These are phyloP conservation scores for Dactylella cylindrospora DNA, from an alignment of 2,329 filamentous ascomycete genomes.

Conservation along the genomic window DNA sequence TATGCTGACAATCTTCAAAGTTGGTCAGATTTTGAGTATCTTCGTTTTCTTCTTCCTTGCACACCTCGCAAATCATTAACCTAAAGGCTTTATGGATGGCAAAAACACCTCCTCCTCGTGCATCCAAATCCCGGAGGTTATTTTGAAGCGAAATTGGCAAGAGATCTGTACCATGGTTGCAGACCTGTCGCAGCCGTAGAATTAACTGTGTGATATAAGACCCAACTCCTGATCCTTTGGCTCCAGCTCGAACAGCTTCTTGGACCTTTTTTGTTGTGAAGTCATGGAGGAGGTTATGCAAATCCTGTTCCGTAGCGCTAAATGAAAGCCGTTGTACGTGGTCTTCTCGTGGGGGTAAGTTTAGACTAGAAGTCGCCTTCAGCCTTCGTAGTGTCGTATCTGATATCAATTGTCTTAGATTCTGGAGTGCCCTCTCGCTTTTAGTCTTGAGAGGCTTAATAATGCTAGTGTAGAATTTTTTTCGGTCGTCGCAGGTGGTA, in stretches of 20 bases:
- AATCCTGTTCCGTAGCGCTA: not conserved
- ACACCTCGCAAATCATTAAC: slow-evolving; percentile 9
- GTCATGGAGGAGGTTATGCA: slow-evolving; percentile 10
- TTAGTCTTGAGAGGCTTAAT: slow-evolving; percentile 45
- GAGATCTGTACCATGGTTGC: slow-evolving; percentile 42
- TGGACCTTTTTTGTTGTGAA: slow-evolving; percentile 1
- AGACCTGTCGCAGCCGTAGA: slow-evolving; percentile 42
- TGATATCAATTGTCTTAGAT: slow-evolving; percentile 47
- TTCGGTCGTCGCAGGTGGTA: slow-evolving; percentile 44
- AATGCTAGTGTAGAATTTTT: slow-evolving; percentile 47
- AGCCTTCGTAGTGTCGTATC: slow-evolving; percentile 51
- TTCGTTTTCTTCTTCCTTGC: not conserved
- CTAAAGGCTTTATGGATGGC: not conserved
- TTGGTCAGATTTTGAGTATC: not conserved
- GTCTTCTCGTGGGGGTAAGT: slow-evolving; percentile 18
- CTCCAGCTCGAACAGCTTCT: not conserved
- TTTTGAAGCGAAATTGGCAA: slow-evolving; percentile 2
- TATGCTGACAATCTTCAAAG: slow-evolving; percentile 16
- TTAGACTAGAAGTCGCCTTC: slow-evolving; percentile 44
- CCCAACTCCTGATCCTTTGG: too few species aligned
- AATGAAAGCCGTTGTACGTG: slow-evolving; percentile 33
- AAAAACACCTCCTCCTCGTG: not conserved
- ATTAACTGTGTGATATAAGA: slow-evolving; percentile 27
- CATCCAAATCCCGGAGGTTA: not conserved
- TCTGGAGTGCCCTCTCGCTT: slow-evolving; percentile 35